Percentiles rank a stretch among this genome's conserved stretches.
Evolutionary conservation across 1,284 basidiomycete genomes (phyloP).

Genomic region (Trametes pubescens): DNA sequence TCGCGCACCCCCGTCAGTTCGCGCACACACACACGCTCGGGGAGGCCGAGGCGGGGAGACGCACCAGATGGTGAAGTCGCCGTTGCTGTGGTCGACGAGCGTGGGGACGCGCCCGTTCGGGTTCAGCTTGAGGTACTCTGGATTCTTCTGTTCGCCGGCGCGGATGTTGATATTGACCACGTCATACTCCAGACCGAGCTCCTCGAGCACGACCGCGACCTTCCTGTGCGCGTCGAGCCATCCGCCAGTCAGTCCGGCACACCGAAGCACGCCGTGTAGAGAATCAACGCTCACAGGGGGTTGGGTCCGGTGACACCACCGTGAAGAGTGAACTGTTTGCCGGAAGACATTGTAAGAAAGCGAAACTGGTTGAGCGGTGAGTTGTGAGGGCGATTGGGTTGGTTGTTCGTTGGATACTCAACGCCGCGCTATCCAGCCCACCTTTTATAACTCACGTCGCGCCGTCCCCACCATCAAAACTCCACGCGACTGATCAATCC

Average conservation of each 20-base stretch:
- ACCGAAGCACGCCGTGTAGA: not conserved
- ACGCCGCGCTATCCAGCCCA: not conserved
- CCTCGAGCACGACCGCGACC: slow-evolving; percentile 36
- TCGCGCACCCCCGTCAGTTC: not conserved
- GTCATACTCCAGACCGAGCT: slow-evolving; percentile 41
- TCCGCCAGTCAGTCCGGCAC: not conserved
- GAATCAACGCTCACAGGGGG: not conserved
- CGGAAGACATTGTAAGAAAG: slow-evolving; percentile 4
- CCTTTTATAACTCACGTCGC: too few species aligned
- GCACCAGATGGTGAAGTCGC: slow-evolving; percentile 36
- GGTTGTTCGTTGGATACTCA: not conserved
- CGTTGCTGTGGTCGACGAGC: slow-evolving; percentile 44
- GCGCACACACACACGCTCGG: slow-evolving; percentile 5
- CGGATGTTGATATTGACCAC: slow-evolving; percentile 37
- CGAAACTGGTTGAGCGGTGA: not conserved
- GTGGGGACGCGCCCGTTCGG: slow-evolving; percentile 44
- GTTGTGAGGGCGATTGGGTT: not conserved
- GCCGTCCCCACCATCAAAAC: not conserved
- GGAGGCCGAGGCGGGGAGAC: not conserved
- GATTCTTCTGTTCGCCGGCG: slow-evolving; percentile 38
- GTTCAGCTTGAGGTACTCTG: slow-evolving; percentile 36
- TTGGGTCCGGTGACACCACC: slow-evolving; percentile 32
- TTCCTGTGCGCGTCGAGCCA: slow-evolving; percentile 22
- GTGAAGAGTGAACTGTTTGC: slow-evolving; percentile 42
- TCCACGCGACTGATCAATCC: too few species aligned